Evolutionary conservation across 1,284 basidiomycete species (phyloP).

Genomic region (Erythrobasidium hasegawianum): DNA sequence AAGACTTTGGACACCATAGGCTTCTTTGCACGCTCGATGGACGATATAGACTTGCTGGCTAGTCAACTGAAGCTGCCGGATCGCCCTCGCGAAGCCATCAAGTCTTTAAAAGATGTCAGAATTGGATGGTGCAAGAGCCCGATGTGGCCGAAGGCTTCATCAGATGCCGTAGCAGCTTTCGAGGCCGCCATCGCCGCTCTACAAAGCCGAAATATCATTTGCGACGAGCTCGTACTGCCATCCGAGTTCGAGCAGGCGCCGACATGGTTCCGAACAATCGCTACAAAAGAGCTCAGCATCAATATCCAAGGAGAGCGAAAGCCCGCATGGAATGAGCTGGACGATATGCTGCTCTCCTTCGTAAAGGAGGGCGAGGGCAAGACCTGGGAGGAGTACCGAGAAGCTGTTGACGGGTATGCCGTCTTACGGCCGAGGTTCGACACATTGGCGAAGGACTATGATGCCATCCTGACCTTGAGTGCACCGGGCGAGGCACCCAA

Average conservation of each 20-base stretch:
- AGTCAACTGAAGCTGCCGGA: slow-evolving; percentile 37
- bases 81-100: not conserved
- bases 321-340: not conserved
- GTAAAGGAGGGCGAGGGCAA: slow-evolving; percentile 13
- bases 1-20: slow-evolving; percentile 45
- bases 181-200: not conserved
- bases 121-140: slow-evolving; percentile 12
- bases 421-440: slow-evolving; percentile 10
- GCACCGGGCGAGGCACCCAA: slow-evolving; percentile 26
- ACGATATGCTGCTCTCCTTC: slow-evolving; percentile 20
- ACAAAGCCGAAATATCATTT: not conserved
- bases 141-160: slow-evolving; percentile 10
- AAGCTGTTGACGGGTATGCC: slow-evolving; percentile 23
- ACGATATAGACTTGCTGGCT: slow-evolving; percentile 42
- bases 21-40: slow-evolving; percentile 40
- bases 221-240: slow-evolving; percentile 11
- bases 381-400: slow-evolving; percentile 2
- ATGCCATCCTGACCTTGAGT: slow-evolving; percentile 21
- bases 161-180: slow-evolving; percentile 10
- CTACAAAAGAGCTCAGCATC: slow-evolving; percentile 13
- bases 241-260: slow-evolving; percentile 13
- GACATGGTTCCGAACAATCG: slow-evolving; percentile 9
- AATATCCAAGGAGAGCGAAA: slow-evolving; percentile 9
- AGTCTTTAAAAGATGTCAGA: not conserved
- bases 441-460: slow-evolving; percentile 9